Evolutionary conservation across 2,329 filamentous ascomycete genomes (phyloP).

Genomic region (Colletotrichum tropicicola): DNA sequence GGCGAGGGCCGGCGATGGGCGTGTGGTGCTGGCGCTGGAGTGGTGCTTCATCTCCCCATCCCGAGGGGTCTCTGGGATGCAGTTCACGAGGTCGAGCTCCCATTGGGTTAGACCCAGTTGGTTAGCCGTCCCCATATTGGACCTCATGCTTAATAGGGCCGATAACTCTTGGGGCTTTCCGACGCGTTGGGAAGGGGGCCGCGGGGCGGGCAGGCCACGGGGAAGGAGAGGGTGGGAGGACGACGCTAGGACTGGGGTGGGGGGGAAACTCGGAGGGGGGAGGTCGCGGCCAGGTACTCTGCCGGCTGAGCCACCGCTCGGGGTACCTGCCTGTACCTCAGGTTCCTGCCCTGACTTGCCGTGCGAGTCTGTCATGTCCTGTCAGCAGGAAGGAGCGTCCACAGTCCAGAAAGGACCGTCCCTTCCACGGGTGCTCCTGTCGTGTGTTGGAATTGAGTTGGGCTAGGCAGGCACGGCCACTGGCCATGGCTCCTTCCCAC

Average conservation of each 20-base stretch:
- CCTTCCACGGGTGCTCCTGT: too few species aligned
- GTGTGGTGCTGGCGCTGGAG: neutral
- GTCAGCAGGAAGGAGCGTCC: too few species aligned
- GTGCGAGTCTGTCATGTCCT: too few species aligned
- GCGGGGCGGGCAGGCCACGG: constrained; percentile 22
- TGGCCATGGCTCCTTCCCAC: too few species aligned
- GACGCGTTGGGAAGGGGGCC: constrained; percentile 29
- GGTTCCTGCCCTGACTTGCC: too few species aligned
- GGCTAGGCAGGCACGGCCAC: too few species aligned
- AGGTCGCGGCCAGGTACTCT: neutral
- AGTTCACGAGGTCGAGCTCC: constrained; percentile 11
- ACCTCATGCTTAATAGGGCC: constrained; percentile 29
- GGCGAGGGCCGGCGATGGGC: neutral
- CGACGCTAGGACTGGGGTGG: neutral
- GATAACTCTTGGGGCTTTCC: constrained; percentile 27
- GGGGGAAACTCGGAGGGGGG: too few species aligned
- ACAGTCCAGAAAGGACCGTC: too few species aligned
- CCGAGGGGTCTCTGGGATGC: constrained; percentile 11
- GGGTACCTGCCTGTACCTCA: neutral
- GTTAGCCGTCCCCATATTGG: constrained; percentile 29
- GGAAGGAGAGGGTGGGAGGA: neutral
- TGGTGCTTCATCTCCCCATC: constrained; percentile 29
- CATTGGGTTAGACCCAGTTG: constrained; percentile 25
- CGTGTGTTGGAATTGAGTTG: too few species aligned
- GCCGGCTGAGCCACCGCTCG: too few species aligned